Base-by-base conservation (phyloP, 2,329 filamentous ascomycete species). In the Mycocentrospora acerina region DNA sequence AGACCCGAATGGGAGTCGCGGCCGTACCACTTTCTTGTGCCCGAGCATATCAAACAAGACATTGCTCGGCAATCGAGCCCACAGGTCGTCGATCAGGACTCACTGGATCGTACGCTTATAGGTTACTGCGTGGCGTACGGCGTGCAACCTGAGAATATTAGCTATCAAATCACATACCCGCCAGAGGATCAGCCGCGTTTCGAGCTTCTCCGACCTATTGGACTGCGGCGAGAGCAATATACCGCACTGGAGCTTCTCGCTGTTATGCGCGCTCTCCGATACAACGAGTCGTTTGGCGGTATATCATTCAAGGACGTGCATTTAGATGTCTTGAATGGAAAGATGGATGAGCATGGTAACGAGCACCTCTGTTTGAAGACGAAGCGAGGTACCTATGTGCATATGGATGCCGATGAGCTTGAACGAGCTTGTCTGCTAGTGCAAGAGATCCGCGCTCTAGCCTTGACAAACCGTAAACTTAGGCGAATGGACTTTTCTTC, bases 71-170 rank as follows among this genome's bases (percentile, higher is more conserved):
- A 62, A 26, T 40, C 53, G 7, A 64, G 57, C 24, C 59, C 75
- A 2, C 74, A 78, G 29, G 75, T 79, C 37, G 82, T 85, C 41
- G 81, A 82, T 42, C 76, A 78, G 35, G 70, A 70, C 40, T 77
- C 73, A 53, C 79, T 88, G 53, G 82, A 86, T 50, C 74, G 82
- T 24, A 87, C 83, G 2, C 64, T 88, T 22, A 79, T 79, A 32
- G 84, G 83, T 24, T 87, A 86, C 57, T 86, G 83, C 57, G 74
- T 83, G 28, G 82, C 81, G 14, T 88, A 86, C 59, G 78, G 80
- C 41, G 71, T 85, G 15, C 81, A 85, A 51, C 80, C 83, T 3
- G 77, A 78, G 10, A 84, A 83, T 38, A 83, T 88, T 24, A 59
- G 63, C 18, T 67, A 68, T 34, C 58, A 63, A 32, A 54, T 69